These are phyloP conservation scores for Paramecium pentaurelia DNA, from an alignment of 73 alveolate species.

Conservation along the genomic window DNA sequence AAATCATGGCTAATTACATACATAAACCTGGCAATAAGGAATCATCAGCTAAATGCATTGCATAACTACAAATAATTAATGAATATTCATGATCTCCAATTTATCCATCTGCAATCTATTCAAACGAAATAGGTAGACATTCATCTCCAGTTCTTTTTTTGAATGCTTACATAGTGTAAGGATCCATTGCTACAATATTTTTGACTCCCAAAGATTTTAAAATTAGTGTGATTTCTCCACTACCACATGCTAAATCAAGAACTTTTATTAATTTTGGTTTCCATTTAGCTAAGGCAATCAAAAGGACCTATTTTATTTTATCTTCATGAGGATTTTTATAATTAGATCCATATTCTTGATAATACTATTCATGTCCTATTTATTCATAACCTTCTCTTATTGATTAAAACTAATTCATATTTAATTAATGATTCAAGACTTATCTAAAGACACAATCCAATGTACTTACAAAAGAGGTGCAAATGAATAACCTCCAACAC, in stretches of 20 bases:
- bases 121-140: neutral
- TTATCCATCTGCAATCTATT: neutral
- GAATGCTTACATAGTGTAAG: too few species aligned
- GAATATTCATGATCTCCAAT: neutral
- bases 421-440: conserved; percentile 6
- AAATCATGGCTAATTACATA: neutral
- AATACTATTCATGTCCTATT: neutral
- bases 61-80: neutral
- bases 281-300: neutral
- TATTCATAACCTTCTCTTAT: neutral
- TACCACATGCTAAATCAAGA: neutral
- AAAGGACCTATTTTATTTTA: neutral
- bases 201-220: neutral
- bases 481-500: neutral
- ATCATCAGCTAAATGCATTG: neutral
- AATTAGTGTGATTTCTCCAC: neutral
- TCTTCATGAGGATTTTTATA: neutral
- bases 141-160: neutral
- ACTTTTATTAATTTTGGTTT: neutral
- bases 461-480: conserved; percentile 29
- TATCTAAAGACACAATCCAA: conserved; percentile 21
- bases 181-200: neutral
- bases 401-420: neutral
- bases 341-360: neutral
- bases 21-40: neutral